Evolutionary conservation across 148 eudicot genomes (phyloP).

Genomic region (Chenopodium quinoa): DNA sequence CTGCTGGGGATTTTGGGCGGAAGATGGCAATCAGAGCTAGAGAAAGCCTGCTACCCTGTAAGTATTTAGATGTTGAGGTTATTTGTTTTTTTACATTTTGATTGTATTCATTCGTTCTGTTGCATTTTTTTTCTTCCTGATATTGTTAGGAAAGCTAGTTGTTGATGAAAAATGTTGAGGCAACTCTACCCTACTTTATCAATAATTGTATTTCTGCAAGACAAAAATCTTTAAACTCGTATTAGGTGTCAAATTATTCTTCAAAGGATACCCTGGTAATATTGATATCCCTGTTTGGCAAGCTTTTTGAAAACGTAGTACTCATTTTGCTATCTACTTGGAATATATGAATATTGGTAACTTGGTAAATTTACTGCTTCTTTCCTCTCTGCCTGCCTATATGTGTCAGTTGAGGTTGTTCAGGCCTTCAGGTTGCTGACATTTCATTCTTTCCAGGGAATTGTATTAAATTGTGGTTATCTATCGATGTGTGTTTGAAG

Average conservation of each 20-base stretch:
- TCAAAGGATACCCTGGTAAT: not conserved
- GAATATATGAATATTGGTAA: not conserved
- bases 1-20: conserved; percentile 83
- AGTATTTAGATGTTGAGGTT: conserved; percentile 22
- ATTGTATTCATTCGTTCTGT: not conserved
- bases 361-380: too few relatives aligned
- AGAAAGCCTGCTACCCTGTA: conserved; percentile 68
- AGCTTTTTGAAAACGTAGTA: not conserved
- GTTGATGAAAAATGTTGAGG: not conserved
- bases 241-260: not conserved
- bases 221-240: not conserved
- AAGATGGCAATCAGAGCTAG: conserved; percentile 85
- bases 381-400: not conserved
- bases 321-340: not conserved
- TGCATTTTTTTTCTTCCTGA: not conserved
- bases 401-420: not conserved
- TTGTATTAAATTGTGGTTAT: not conserved
- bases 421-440: not conserved
- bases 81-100: not conserved
- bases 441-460: not conserved
- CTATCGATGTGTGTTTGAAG: not conserved
- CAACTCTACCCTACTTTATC: not conserved
- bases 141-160: not conserved
- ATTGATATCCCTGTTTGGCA: not conserved
- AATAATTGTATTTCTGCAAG: not conserved